These are phyloP conservation scores for Mortierella sp. DNA, from an alignment of 371 early-diverging fungal species.

Conservation along the genomic window DNA sequence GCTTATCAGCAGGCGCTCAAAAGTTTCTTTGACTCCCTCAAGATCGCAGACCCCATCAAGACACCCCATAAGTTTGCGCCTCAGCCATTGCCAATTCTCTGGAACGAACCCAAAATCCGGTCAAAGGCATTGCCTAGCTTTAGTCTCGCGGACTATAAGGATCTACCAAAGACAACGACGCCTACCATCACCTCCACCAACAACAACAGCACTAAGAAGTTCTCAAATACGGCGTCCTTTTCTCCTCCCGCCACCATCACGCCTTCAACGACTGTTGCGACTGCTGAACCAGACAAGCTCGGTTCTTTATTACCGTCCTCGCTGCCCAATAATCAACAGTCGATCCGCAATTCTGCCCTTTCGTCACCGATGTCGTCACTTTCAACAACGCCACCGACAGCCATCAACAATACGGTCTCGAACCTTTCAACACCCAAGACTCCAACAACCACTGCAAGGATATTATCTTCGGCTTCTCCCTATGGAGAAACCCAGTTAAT, in stretches of 20 bases:
- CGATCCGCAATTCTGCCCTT: constrained; percentile 1
- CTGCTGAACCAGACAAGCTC: constrained; percentile 2
- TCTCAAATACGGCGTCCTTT: constrained; percentile 1
- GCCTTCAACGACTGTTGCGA: constrained; percentile 20
- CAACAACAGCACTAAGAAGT: neutral
- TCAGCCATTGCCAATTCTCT: constrained; percentile 47
- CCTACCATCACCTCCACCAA: neutral
- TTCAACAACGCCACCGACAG: neutral
- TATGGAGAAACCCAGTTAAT: no score
- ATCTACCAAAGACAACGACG: constrained; percentile 12
- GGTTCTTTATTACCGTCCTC: constrained; percentile 25
- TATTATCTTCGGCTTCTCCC: neutral
- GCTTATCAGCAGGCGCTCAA: constrained; percentile 39
- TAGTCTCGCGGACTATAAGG: constrained; percentile 35
- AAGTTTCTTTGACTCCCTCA: constrained; percentile 46
- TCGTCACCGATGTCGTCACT: no score
- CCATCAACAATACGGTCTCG: constrained; percentile 1
- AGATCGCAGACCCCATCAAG: constrained; percentile 50
- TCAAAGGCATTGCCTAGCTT: constrained; percentile 28
- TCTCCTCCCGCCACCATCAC: constrained; percentile 29
- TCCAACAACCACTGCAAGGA: constrained; percentile 1
- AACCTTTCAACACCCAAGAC: constrained; percentile 2
- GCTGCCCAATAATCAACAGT: neutral
- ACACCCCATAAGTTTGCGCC: constrained; percentile 54
- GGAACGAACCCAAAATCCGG: constrained; percentile 51